A percentile compares a stretch with the other conserved stretches of the same genome.
Conservation (phyloP, 2,329 filamentous ascomycete species). For the Alternaria conjuncta region DNA sequence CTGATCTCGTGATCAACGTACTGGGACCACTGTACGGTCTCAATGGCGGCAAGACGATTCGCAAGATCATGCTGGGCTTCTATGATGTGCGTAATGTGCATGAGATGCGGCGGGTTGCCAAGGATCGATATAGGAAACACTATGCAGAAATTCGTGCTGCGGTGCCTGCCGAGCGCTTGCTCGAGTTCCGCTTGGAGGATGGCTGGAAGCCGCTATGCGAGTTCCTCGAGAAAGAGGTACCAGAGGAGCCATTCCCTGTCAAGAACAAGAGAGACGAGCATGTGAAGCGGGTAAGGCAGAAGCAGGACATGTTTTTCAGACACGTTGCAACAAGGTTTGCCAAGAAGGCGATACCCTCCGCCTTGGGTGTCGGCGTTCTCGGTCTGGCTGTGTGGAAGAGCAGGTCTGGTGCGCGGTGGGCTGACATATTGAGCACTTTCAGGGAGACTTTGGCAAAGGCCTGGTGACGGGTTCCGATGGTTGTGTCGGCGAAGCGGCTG, state of each 20-base stretch:
- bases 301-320: conserved; percentile 9
- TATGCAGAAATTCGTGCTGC: conserved; percentile 17
- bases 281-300: conserved; percentile 7
- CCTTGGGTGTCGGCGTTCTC: neutral
- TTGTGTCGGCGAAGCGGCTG: neutral
- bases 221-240: conserved; percentile 29
- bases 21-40: neutral
- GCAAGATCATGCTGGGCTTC: conserved; percentile 10
- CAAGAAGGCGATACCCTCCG: neutral
- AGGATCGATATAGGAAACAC: conserved; percentile 16
- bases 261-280: conserved; percentile 15
- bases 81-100: neutral
- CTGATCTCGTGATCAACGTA: conserved; percentile 7
- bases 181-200: conserved; percentile 25
- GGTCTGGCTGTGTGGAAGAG: neutral
- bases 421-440: neutral
- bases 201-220: conserved; percentile 34
- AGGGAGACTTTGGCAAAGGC: neutral
- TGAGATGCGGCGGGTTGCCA: conserved; percentile 8
- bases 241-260: conserved; percentile 20
- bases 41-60: conserved; percentile 5
- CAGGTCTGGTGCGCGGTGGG: neutral
- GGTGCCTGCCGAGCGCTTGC: conserved; percentile 26
- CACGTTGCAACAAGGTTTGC: neutral
- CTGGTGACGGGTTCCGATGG: neutral